Conservation (phyloP, 108 stramenopile species). For the Skeletonema menzelii region DNA sequence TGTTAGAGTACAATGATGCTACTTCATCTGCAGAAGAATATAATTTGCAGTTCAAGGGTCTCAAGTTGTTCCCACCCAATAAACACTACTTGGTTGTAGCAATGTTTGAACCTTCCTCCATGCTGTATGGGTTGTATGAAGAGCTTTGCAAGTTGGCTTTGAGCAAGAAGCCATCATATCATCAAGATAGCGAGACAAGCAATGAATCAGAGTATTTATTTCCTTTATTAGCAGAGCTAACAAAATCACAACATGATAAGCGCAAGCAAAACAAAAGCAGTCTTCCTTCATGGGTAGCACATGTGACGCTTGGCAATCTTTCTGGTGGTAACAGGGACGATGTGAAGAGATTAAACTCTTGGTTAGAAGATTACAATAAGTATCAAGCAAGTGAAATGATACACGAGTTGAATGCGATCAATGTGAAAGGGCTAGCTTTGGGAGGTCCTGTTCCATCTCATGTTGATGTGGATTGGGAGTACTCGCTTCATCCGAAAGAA, state of each 20-base stretch:
- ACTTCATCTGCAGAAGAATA: slow-evolving; percentile 6
- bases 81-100: slow-evolving; percentile 60
- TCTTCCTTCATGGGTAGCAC: slow-evolving; percentile 45
- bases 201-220: slow-evolving; percentile 17
- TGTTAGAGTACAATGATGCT: neutral
- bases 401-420: neutral
- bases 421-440: slow-evolving; percentile 38
- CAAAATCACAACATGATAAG: slow-evolving; percentile 5
- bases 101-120: slow-evolving; percentile 43
- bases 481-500: slow-evolving; percentile 14
- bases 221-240: slow-evolving; percentile 23
- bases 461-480: slow-evolving; percentile 59
- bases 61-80: slow-evolving; percentile 54
- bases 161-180: slow-evolving; percentile 11
- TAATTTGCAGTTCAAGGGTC: slow-evolving; percentile 28
- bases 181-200: neutral
- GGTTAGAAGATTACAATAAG: slow-evolving; percentile 8
- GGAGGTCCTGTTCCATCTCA: slow-evolving; percentile 58
- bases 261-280: slow-evolving; percentile 4
- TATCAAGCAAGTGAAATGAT: neutral
- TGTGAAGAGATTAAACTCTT: slow-evolving; percentile 17
- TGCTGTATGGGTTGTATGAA: slow-evolving; percentile 43
- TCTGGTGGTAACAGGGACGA: slow-evolving; percentile 28
- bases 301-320: slow-evolving; percentile 59
- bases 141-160: slow-evolving; percentile 45